Percentiles rank a stretch among this genome's conserved stretches.
Conservation (phyloP, 148 eudicot species). For the Fagopyrum tataricum region DNA sequence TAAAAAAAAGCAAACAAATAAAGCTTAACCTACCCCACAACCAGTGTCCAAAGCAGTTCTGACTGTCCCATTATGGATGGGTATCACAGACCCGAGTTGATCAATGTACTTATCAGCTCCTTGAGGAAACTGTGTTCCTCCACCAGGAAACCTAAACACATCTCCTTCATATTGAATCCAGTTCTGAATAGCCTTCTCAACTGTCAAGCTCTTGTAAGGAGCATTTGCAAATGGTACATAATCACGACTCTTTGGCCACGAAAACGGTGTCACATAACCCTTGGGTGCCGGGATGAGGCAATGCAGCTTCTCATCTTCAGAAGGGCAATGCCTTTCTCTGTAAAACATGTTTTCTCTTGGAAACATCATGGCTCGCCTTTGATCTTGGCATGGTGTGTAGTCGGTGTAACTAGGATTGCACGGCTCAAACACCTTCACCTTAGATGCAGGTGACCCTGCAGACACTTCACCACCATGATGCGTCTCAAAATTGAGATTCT, state of each 20-base stretch:
- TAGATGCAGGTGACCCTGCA: slow-evolving; percentile 36
- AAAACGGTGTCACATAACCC: slow-evolving; percentile 42
- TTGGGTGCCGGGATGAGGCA: slow-evolving; percentile 42
- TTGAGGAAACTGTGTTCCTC: slow-evolving; percentile 99
- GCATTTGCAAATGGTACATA: slow-evolving; percentile 94
- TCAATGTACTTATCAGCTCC: slow-evolving; percentile 95
- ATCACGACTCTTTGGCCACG: slow-evolving; percentile 45
- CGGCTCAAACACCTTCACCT: slow-evolving; percentile 38
- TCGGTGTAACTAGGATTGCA: slow-evolving; percentile 41
- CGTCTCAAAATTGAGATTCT: slow-evolving; percentile 56
- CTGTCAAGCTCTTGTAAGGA: slow-evolving; percentile 92
- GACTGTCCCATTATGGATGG: slow-evolving; percentile 76
- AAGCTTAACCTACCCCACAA: slow-evolving; percentile 68
- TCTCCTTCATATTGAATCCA: slow-evolving; percentile 97
- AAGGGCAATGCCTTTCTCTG: slow-evolving; percentile 45
- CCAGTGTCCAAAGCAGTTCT: slow-evolving; percentile 97
- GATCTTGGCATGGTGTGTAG: slow-evolving; percentile 46
- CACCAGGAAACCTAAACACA: slow-evolving; percentile 97
- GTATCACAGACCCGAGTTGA: slow-evolving; percentile 77
- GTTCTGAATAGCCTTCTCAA: slow-evolving; percentile 97
- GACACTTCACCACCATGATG: slow-evolving; percentile 51
- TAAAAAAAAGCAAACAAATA: no score
- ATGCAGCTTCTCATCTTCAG: slow-evolving; percentile 27
- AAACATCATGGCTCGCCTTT: slow-evolving; percentile 41
- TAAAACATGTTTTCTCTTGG: slow-evolving; percentile 41